phyloP scores from a whole-genome alignment of 139 green algal species.

The Coelastrella sp. region DNA sequence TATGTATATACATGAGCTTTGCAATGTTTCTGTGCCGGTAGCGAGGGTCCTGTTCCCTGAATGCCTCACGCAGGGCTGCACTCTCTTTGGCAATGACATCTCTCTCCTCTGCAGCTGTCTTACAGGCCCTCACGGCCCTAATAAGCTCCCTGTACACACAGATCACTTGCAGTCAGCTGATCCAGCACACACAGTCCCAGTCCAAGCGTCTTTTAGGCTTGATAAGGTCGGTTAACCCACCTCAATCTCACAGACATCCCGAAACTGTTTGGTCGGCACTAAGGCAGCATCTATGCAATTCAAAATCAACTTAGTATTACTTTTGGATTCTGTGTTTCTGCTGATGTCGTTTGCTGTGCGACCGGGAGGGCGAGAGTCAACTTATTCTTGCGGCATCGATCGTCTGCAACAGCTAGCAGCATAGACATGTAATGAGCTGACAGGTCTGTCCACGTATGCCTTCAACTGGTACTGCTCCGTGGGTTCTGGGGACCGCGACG shows the following conservation, averaged over 20 bases:
- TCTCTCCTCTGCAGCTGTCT: constrained; percentile 98
- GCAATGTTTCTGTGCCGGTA: constrained; percentile 94
- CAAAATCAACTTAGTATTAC: no score
- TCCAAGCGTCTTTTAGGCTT: not conserved
- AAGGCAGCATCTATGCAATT: no score
- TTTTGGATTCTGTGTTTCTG: no score
- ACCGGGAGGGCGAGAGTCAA: no score
- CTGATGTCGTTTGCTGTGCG: no score
- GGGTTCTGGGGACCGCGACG: no score
- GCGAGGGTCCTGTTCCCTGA: constrained; percentile 81
- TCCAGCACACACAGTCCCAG: no score
- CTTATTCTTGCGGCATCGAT: no score
- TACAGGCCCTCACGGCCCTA: constrained; percentile 83
- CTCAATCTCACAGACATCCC: constrained; percentile 7
- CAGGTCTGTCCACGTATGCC: no score
- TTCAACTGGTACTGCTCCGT: no score
- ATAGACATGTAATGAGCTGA: no score
- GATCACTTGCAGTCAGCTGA: not conserved
- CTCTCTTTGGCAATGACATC: constrained; percentile 97
- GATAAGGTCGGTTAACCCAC: not conserved
- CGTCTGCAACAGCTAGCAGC: no score
- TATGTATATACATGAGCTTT: constrained; percentile 99
- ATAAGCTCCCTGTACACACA: constrained; percentile 84
- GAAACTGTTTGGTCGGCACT: not conserved
- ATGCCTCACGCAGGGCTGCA: constrained; percentile 91